Base-by-base conservation (phyloP, 768 basidiomycete genomes). In the Rhodocollybia butyracea region DNA sequence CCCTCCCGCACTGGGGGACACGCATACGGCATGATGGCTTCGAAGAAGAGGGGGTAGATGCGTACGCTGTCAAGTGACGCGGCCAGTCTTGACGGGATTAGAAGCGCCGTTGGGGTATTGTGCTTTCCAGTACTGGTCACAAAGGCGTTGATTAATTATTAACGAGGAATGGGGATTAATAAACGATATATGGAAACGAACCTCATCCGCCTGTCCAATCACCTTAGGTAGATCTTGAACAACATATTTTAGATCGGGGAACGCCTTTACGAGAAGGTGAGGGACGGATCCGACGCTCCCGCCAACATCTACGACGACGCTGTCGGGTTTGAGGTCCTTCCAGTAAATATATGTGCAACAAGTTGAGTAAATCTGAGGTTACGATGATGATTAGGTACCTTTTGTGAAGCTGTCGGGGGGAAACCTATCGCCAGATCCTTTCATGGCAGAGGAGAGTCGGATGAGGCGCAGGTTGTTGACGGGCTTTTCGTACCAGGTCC, bases 281-380 rank as follows among this genome's bases (percentile, higher is more conserved):
- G 70, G 66, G 0, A 70, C 64, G 3, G 73, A 71, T 15, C 87
- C 87, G 29, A 88, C 82, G 2, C 87, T 86, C 11, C 87, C 87
- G 1, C 87, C 86, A 2, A 88, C 84, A 55, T 89, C 87, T 3
- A 88, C 79, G 13, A 88, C 70, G 3, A 81, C 63, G 8, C 80
- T 74, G 13, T 76, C 78, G n/a, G 64, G 63, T 0, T 75, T 73
- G 26, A 89, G 73, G 6, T 74, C 64, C 15, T 70, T 62, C 81
- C 86, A 89, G 36, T 82, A 75, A 61, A 84, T 87, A 1, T 76
- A 87, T 88, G 42, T 30, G 17, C n/a, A n/a, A n/a, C n/a, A 24
- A 24, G n/a, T 30, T 5, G 4, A 22, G 29, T 26, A 19, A 13
- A 5, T 8, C 27, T 34, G n/a, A 31, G 15, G 13, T 5, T 17